Evolutionary conservation across 2,329 filamentous ascomycete genomes (phyloP).

Genomic region (Aspergillus sp.): DNA sequence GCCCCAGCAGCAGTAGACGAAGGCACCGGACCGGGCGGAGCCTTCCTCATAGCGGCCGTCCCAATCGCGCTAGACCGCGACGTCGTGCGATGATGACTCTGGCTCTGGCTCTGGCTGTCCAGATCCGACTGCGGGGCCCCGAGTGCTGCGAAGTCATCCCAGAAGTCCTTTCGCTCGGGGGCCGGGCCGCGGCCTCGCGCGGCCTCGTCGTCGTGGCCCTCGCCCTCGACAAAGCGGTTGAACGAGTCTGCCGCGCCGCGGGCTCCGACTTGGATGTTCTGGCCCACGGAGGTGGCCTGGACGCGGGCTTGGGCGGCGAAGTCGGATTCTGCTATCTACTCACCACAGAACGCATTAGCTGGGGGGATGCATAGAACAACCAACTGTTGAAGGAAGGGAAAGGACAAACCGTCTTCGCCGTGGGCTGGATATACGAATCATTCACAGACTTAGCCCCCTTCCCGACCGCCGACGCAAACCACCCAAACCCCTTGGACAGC

Average conservation of each 20-base stretch:
- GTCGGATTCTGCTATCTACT: slow-evolving; percentile 68
- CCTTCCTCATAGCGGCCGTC: slow-evolving; percentile 56
- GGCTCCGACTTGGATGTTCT: slow-evolving; percentile 56
- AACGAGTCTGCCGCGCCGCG: slow-evolving; percentile 70
- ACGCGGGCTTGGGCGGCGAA: slow-evolving; percentile 62
- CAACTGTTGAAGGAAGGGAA: neutral
- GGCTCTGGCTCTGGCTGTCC: too few relatives aligned
- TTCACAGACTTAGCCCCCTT: slow-evolving; percentile 90
- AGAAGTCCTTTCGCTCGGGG: slow-evolving; percentile 70
- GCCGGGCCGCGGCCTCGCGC: slow-evolving; percentile 15
- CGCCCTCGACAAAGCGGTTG: slow-evolving; percentile 78
- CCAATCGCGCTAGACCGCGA: slow-evolving; percentile 46
- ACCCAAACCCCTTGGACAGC: slow-evolving; percentile 84
- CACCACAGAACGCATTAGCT: slow-evolving; percentile 3
- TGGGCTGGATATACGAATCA: slow-evolving; percentile 84
- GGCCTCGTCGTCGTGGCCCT: slow-evolving; percentile 42
- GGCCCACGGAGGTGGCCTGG: slow-evolving; percentile 46
- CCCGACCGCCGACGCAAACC: slow-evolving; percentile 78
- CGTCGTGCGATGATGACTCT: slow-evolving; percentile 18
- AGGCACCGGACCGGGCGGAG: slow-evolving; percentile 30
- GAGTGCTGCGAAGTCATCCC: slow-evolving; percentile 76
- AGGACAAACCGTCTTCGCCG: slow-evolving; percentile 65
- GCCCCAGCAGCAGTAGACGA: slow-evolving; percentile 6
- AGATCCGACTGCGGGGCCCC: slow-evolving; percentile 34
- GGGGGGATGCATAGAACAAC: neutral